Conservation (phyloP, 371 early-diverging fungal species). For the Smittium mucronatum region DNA sequence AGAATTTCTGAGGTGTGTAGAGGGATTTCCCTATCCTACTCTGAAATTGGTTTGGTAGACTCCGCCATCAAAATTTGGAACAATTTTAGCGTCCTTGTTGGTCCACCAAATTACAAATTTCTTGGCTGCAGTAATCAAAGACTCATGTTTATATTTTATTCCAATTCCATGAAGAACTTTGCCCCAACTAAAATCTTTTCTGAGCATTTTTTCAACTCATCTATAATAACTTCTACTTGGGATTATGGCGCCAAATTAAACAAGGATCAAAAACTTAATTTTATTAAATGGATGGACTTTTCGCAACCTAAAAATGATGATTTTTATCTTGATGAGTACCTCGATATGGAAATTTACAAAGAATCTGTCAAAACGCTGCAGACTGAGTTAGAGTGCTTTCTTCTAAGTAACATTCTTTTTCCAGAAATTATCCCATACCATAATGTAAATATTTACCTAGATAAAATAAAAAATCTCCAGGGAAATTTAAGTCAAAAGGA, state of each 20-base stretch:
- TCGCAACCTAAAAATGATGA: background rate
- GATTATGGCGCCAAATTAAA: background rate
- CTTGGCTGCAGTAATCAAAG: background rate
- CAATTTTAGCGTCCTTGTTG: background rate
- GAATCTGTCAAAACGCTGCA: background rate
- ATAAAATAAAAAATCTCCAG: background rate
- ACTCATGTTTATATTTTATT: background rate
- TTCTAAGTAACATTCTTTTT: background rate
- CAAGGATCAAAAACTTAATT: background rate
- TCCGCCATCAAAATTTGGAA: background rate
- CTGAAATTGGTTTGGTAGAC: background rate
- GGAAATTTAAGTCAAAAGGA: background rate
- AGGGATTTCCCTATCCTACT: background rate
- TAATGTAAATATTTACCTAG: background rate
- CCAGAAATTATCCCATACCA: background rate
- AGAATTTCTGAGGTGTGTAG: background rate
- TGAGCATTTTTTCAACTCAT: background rate
- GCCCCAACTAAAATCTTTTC: background rate
- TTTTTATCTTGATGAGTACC: background rate
- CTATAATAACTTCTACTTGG: background rate
- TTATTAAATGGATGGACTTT: background rate
- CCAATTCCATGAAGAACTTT: background rate
- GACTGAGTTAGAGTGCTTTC: background rate
- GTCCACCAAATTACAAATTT: background rate
- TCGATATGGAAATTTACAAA: background rate